phyloP scores from a whole-genome alignment of 2,329 filamentous ascomycete genomes.

The Diaporthe humulicola region DNA sequence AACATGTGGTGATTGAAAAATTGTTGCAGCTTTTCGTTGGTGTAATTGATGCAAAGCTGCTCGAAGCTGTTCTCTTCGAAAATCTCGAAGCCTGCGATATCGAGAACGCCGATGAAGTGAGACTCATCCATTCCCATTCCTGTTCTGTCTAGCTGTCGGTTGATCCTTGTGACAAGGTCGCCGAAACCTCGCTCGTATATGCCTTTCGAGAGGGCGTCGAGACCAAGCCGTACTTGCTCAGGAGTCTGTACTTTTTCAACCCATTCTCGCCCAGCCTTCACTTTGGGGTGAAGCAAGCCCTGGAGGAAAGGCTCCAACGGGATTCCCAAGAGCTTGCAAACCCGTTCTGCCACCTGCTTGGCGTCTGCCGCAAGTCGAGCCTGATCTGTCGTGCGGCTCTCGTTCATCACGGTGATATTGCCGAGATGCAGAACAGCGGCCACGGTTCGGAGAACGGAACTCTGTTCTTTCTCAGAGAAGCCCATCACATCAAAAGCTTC shows the following conservation, averaged over 20 bases:
- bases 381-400: conserved; percentile 92
- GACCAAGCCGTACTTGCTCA: conserved; percentile 90
- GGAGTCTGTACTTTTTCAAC: conserved; percentile 98
- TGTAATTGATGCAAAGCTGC: conserved; percentile 99
- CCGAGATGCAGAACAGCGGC: conserved; percentile 94
- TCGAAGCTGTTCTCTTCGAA: conserved; percentile 99
- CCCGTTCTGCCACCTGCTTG: conserved; percentile 79
- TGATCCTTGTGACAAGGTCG: conserved; percentile 91
- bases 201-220: conserved; percentile 94
- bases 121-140: conserved; percentile 88
- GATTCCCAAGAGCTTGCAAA: conserved; percentile 88
- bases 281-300: conserved; percentile 89
- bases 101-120: conserved; percentile 96
- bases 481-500: conserved; percentile 97
- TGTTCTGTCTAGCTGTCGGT: conserved; percentile 88
- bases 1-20: conserved; percentile 99
- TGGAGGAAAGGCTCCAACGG: conserved; percentile 87
- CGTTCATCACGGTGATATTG: conserved; percentile 90
- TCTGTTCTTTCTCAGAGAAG: conserved; percentile 87
- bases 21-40: conserved; percentile 98
- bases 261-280: conserved; percentile 97
- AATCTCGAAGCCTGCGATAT: conserved; percentile 99
- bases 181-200: conserved; percentile 98
- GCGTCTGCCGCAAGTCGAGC: conserved; percentile 84
- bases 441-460: conserved; percentile 85